phyloP scores from a whole-genome alignment of 1,284 basidiomycete species.

The Irpex sp. region DNA sequence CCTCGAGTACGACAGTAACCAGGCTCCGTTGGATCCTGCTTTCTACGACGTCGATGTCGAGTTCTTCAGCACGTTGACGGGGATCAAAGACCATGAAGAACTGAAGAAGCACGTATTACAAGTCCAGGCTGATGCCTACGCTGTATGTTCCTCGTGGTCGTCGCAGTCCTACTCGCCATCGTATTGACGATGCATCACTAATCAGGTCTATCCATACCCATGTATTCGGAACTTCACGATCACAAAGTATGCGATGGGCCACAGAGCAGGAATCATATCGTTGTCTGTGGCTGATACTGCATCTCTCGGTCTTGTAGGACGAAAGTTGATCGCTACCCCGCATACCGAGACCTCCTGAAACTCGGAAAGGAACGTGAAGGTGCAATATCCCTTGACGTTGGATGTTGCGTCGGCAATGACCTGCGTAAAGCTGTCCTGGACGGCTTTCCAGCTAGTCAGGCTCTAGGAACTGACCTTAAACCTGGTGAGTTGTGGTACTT shows the following conservation, averaged over 20 bases:
- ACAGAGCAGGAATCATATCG: not conserved
- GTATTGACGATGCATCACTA: not conserved
- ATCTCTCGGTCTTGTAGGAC: slow-evolving; percentile 6
- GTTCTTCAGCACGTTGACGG: slow-evolving; percentile 36
- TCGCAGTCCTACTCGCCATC: not conserved
- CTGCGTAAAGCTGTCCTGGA: slow-evolving; percentile 35
- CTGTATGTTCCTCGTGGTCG: slow-evolving; percentile 20
- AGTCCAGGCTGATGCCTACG: slow-evolving; percentile 41
- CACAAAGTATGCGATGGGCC: slow-evolving; percentile 26
- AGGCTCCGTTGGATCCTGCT: slow-evolving; percentile 26
- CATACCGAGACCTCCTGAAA: slow-evolving; percentile 36
- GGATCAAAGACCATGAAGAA: slow-evolving; percentile 33
- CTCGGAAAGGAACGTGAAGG: slow-evolving; percentile 32
- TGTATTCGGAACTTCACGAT: slow-evolving; percentile 39
- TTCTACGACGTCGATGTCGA: slow-evolving; percentile 25
- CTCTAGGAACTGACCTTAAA: slow-evolving; percentile 31
- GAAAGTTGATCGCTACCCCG: slow-evolving; percentile 33
- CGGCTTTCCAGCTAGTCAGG: slow-evolving; percentile 29
- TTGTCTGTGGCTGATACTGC: not conserved
- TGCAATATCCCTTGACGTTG: slow-evolving; percentile 44
- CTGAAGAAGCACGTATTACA: slow-evolving; percentile 40
- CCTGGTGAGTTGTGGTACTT: slow-evolving; percentile 18
- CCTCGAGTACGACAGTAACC: not conserved
- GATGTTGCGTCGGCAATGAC: slow-evolving; percentile 36
- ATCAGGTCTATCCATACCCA: slow-evolving; percentile 32